A percentile compares a stretch with the other conserved stretches of the same genome.
Evolutionary conservation across 2,329 filamentous ascomycete genomes (phyloP).

Genomic region (Rhexocercosporidium sp.): DNA sequence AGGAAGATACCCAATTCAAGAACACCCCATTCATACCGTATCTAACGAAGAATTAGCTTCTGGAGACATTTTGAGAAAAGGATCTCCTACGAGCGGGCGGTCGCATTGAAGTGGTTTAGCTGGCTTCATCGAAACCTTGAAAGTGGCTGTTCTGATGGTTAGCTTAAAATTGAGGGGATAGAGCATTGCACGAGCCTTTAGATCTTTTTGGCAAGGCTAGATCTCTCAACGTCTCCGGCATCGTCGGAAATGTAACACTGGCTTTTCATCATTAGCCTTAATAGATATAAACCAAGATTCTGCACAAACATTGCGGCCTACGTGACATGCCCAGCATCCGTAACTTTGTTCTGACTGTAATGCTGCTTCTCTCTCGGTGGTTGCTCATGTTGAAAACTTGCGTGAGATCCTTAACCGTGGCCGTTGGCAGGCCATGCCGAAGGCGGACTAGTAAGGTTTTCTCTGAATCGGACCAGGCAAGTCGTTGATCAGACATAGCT

Average conservation of each 20-base stretch:
- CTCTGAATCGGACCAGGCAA: not conserved
- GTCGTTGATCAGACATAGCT: not conserved
- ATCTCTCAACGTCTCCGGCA: not conserved
- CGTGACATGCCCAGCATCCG: not conserved
- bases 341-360: not conserved
- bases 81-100: not conserved
- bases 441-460: not conserved
- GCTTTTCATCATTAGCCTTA: not conserved
- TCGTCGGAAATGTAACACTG: not conserved
- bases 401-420: not conserved
- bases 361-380: not conserved
- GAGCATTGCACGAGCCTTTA: not conserved
- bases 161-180: not conserved
- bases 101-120: not conserved
- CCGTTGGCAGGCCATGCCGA: not conserved
- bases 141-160: not conserved
- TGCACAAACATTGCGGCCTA: not conserved
- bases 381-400: not conserved
- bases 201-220: not conserved
- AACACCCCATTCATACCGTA: not conserved
- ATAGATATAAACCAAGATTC: not conserved
- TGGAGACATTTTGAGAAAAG: not conserved
- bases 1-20: constrained; percentile 22
- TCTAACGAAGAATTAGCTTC: not conserved
- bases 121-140: not conserved